Conservation (phyloP, 306 rosid genomes). For the Cucurbita ficifolia region DNA sequence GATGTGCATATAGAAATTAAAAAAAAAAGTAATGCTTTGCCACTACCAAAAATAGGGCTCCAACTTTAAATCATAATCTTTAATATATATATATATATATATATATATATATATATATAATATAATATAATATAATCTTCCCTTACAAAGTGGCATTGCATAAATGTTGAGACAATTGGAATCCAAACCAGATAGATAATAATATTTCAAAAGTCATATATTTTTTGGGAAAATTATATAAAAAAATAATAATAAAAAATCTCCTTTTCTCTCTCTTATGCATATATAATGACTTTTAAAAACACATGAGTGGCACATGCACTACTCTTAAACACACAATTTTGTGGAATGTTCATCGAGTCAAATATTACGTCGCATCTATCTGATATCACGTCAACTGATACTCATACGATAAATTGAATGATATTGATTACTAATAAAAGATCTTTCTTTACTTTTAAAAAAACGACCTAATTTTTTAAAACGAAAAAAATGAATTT, state of each 20-base stretch:
- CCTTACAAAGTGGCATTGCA: not conserved
- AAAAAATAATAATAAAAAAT: not conserved
- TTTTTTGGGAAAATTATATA: not conserved
- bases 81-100: not conserved
- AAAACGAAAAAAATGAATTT: no score
- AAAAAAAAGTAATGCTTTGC: not conserved
- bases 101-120: no score
- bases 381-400: no score
- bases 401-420: no score
- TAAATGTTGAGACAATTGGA: not conserved
- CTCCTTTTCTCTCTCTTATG: not conserved
- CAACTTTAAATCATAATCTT: not conserved
- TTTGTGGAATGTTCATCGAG: not conserved
- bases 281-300: not conserved
- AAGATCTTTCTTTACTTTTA: no score
- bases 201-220: not conserved
- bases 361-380: no score
- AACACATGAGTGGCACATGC: constrained; percentile 4
- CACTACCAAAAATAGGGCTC: not conserved
- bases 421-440: no score
- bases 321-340: not conserved
- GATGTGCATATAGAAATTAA: no score
- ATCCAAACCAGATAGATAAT: not conserved
- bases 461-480: no score
- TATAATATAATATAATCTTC: not conserved